A percentile compares a stretch with the other conserved stretches of the same genome.
phyloP scores from a whole-genome alignment of 306 rosid genomes.

The Ziziphus jujuba region DNA sequence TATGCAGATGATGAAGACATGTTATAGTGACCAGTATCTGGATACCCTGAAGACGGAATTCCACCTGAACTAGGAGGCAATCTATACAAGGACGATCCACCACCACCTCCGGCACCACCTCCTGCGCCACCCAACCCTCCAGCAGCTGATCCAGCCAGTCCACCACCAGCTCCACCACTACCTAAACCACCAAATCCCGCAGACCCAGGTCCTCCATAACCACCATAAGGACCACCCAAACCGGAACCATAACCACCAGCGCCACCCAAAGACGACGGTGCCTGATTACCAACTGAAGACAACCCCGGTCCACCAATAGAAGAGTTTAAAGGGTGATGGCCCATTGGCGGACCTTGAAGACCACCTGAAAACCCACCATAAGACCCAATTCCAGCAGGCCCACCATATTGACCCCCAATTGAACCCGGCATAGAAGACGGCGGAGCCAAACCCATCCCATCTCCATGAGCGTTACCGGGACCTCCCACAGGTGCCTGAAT shows the following conservation, averaged over 20 bases:
- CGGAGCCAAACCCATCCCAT: constrained; percentile 38
- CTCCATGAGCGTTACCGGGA: constrained; percentile 41
- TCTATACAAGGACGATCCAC: constrained; percentile 62
- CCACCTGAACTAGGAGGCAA: constrained; percentile 73
- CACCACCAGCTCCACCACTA: constrained; percentile 34
- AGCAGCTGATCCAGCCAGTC: constrained; percentile 15
- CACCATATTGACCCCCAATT: constrained; percentile 46
- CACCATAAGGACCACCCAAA: constrained; percentile 46
- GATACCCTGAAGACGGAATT: constrained; percentile 72
- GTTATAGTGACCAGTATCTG: constrained; percentile 65
- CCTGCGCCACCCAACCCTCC: constrained; percentile 33
- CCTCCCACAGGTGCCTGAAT: constrained; percentile 47
- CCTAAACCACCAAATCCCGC: constrained; percentile 24
- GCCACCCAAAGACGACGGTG: constrained; percentile 49
- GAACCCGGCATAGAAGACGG: constrained; percentile 39
- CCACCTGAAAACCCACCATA: constrained; percentile 72
- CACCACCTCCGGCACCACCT: constrained; percentile 37
- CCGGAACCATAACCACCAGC: constrained; percentile 63
- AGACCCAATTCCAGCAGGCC: constrained; percentile 59
- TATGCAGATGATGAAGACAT: constrained; percentile 58
- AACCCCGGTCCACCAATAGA: constrained; percentile 50
- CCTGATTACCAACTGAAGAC: constrained; percentile 52
- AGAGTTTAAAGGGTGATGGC: constrained; percentile 54
- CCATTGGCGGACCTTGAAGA: constrained; percentile 60
- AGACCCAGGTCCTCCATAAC: constrained; percentile 21